Evolutionary conservation across 2,329 filamentous ascomycete species (phyloP).

Genomic region (Claviceps sorghi): DNA sequence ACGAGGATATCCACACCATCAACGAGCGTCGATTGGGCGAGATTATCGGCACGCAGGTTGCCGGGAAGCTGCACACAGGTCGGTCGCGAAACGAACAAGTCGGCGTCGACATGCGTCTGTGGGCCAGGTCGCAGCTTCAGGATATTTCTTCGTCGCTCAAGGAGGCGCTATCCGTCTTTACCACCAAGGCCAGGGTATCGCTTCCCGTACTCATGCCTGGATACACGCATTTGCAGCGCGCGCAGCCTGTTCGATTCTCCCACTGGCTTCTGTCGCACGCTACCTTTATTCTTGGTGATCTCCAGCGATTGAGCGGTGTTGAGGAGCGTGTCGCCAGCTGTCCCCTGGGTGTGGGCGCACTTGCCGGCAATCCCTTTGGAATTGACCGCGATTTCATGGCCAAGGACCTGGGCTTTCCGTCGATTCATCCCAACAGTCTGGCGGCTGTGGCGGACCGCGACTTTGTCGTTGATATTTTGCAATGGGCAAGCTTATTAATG

Average conservation of each 20-base stretch:
- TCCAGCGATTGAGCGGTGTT: constrained; percentile 12
- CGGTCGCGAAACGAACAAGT: constrained; percentile 61
- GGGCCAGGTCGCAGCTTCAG: constrained; percentile 24
- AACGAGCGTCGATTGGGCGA: constrained; percentile 47
- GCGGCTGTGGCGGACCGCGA: constrained; percentile 56
- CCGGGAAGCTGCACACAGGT: constrained; percentile 49
- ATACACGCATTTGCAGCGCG: constrained; percentile 15
- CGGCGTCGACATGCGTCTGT: constrained; percentile 58
- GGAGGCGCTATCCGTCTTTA: background rate
- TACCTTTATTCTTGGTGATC: constrained; percentile 12
- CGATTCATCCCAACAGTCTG: constrained; percentile 55
- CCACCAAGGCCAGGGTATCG: background rate
- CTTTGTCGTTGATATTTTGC: constrained; percentile 56
- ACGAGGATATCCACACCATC: constrained; percentile 32
- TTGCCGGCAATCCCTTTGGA: constrained; percentile 15
- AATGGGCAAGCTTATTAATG: constrained; percentile 5
- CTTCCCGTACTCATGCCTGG: constrained; percentile 14
- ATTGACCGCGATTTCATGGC: constrained; percentile 19
- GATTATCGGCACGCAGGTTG: constrained; percentile 42
- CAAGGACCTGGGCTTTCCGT: constrained; percentile 57
- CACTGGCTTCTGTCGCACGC: constrained; percentile 14
- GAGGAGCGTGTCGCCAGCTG: constrained; percentile 13
- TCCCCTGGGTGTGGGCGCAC: constrained; percentile 14
- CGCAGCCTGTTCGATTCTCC: constrained; percentile 11
- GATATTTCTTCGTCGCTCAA: constrained; percentile 7